A percentile compares a stretch with the other conserved stretches of the same genome.
Conservation (phyloP, 345 rosid genomes). For the Populus tremula region DNA sequence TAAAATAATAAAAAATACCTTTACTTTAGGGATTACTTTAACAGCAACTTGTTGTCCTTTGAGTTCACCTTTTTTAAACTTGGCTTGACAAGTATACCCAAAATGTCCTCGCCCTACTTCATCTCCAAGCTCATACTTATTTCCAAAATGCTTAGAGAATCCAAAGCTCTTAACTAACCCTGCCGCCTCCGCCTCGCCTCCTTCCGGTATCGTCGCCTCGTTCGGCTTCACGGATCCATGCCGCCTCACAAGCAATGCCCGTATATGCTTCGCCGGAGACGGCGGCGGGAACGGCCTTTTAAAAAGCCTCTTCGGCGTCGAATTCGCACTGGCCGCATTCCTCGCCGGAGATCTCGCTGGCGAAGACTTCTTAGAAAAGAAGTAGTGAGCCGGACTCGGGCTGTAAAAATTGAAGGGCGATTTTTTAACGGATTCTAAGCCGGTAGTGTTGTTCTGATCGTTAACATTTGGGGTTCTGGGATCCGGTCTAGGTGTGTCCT, state of each 20-base stretch:
- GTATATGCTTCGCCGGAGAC: constrained; percentile 99
- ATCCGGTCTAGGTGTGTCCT: constrained; percentile 10
- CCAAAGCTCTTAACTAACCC: constrained; percentile 87
- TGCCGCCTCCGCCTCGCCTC: constrained; percentile 52
- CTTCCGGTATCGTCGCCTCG: constrained; percentile 41
- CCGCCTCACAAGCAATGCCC: constrained; percentile 68
- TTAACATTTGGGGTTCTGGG: constrained; percentile 17
- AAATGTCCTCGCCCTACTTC: constrained; percentile 42
- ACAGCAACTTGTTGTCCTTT: constrained; percentile 38
- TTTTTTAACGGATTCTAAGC: constrained; percentile 23
- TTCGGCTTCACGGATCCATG: constrained; percentile 35
- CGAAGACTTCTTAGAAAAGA: constrained; percentile 83
- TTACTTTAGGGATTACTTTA: constrained; percentile 63
- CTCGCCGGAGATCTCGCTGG: constrained; percentile 82
- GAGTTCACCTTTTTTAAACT: constrained; percentile 32
- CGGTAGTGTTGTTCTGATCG: constrained; percentile 21
- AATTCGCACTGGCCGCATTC: constrained; percentile 44
- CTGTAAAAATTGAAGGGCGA: constrained; percentile 87
- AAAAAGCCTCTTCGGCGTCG: constrained; percentile 83
- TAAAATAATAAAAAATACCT: constrained; percentile 43
- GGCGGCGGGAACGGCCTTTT: constrained; percentile 85
- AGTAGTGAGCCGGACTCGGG: constrained; percentile 79
- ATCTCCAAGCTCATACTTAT: constrained; percentile 38
- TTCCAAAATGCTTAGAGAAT: constrained; percentile 71
- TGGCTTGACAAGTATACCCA: constrained; percentile 35